Evolutionary conservation across 176 grass and related monocot genomes (phyloP), one percentile per base, ranked within the genome.

Genomic region (Canna indica): DNA sequence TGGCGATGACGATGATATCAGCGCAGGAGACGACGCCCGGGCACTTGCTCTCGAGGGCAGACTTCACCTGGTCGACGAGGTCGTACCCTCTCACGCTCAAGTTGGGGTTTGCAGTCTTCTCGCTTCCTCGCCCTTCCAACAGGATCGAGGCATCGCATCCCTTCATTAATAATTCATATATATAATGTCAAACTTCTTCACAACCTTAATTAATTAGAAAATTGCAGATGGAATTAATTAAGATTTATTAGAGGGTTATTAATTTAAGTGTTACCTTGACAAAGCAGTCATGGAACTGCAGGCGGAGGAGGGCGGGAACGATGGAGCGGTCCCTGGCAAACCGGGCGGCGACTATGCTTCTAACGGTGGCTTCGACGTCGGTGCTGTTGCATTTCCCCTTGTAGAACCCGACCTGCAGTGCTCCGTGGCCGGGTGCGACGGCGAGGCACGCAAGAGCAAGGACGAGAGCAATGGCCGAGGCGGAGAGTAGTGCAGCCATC

Each of bases 281-380:
- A 69, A 85, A 84, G 81, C 92, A 91, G 81, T 96, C 92, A 31
- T 91, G 85, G 88, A 96, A 96, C 28, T 77, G 59, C 57, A 96
- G 3, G 76, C 87, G 92, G 79, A 96, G 79, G 81, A 91, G 88
- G 73, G 79, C 91, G 73, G 88, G 81, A 65, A 96, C 81, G 42
- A 96, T 91, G 32, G 71, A 45, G 9, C 48, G 36, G 52, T 96
- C 88, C 68, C 50, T 66, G 22, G 7, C n/a, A 62, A 86, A 81
- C 53, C 88, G 88, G 3, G 73, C 73, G 61, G 76, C 38, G 24
- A 91, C 92, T 12, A 81, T 65, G 64, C 60, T 76, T 62, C 44
- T 67, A 74, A 96, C 85, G 73, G 86, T 22, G 64, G 12, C 32
- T 79, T 96, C 92, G 29, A 87, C 92, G 69, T 85, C 76, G 34